These are phyloP conservation scores for Phyllosticta citrichinensis DNA, from an alignment of 2,329 filamentous ascomycete species.

Conservation along the genomic window DNA sequence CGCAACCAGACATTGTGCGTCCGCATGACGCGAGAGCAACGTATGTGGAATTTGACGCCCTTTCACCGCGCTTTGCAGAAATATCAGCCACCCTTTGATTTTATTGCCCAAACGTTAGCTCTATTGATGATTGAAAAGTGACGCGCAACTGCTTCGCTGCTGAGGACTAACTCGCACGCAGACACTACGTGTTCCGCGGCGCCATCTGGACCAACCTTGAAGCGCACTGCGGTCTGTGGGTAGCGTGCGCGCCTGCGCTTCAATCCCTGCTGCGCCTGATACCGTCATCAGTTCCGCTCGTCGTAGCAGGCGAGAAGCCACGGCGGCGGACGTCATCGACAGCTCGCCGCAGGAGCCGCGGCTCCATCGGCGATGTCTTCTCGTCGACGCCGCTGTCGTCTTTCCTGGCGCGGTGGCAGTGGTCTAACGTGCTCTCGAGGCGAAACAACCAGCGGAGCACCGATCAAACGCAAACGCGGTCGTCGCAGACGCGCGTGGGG, in stretches of 20 bases:
- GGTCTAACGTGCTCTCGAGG: neutral
- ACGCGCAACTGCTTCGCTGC: too few species aligned
- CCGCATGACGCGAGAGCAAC: too few species aligned
- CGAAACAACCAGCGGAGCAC: neutral
- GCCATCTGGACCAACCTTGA: constrained; percentile 34
- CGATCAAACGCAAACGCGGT: neutral
- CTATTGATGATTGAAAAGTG: too few species aligned
- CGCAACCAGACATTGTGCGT: neutral
- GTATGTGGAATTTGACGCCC: too few species aligned
- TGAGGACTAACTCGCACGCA: constrained; percentile 11
- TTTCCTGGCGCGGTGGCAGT: neutral
- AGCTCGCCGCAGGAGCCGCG: neutral
- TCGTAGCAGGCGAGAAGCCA: neutral
- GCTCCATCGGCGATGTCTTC: neutral
- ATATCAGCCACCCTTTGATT: too few species aligned
- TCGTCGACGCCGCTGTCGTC: neutral
- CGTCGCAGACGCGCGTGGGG: neutral
- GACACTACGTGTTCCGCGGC: constrained; percentile 28
- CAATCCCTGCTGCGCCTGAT: constrained; percentile 30
- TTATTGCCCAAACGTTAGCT: too few species aligned
- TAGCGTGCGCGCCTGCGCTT: constrained; percentile 32
- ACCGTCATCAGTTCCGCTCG: constrained; percentile 15
- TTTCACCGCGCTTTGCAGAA: too few species aligned
- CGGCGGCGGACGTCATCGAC: neutral
- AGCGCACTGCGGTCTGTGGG: constrained; percentile 35